Percentiles rank a stretch among this genome's conserved stretches.
phyloP scores from a whole-genome alignment of 78 protist species.

The Dictyostelium firmibasis region DNA sequence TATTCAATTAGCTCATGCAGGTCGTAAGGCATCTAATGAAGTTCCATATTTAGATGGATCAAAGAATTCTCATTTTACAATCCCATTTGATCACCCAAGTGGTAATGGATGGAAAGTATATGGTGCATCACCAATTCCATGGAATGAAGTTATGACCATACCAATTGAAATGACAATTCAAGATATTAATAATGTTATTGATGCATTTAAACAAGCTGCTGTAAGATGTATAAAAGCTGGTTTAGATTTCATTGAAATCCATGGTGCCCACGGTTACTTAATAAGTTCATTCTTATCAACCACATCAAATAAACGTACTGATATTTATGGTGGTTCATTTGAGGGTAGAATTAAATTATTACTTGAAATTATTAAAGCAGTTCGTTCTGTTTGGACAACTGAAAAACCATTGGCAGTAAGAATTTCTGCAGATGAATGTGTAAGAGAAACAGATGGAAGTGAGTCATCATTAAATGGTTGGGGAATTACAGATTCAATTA shows the following conservation, averaged over 20 bases:
- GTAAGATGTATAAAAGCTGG: constrained; percentile 74
- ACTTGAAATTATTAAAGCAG: constrained; percentile 16
- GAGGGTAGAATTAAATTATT: constrained; percentile 84
- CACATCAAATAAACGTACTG: constrained; percentile 87
- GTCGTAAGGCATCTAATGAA: constrained; percentile 17
- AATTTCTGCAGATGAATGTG: constrained; percentile 20
- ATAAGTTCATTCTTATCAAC: constrained; percentile 67
- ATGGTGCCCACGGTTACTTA: constrained; percentile 91
- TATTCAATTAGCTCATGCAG: constrained; percentile 64
- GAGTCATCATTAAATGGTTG: constrained; percentile 6
- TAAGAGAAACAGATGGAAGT: not conserved
- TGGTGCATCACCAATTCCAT: constrained; percentile 29
- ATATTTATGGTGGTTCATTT: constrained; percentile 86
- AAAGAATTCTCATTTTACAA: not conserved
- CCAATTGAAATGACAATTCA: constrained; percentile 60
- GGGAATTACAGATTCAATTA: not conserved
- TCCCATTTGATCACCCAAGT: not conserved
- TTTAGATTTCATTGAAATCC: constrained; percentile 84
- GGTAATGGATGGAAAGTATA: constrained; percentile 30
- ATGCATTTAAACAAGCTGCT: constrained; percentile 67
- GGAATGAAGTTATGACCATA: not conserved
- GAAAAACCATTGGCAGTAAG: constrained; percentile 6
- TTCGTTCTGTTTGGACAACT: constrained; percentile 17
- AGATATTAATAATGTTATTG: constrained; percentile 44
- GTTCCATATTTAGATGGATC: constrained; percentile 17